Evolutionary conservation across 345 rosid genomes (phyloP).

Genomic region (Moringa oleifera): DNA sequence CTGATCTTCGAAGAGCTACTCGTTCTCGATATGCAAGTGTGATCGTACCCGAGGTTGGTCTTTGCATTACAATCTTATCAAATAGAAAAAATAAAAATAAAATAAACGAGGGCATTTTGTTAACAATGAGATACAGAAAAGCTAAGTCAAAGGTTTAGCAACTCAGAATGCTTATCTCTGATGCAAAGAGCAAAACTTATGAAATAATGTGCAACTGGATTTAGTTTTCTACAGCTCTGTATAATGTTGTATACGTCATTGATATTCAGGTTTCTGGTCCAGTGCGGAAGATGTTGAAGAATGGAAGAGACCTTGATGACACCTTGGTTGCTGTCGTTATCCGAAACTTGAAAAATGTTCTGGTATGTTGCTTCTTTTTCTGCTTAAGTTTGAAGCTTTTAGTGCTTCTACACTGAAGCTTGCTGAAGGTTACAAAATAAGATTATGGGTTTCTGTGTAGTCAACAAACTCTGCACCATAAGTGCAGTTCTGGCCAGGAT

Average conservation of each 20-base stretch:
- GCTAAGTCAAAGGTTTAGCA: constrained; percentile 2
- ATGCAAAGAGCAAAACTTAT: constrained; percentile 8
- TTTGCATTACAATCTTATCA: constrained; percentile 13
- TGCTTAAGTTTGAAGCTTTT: constrained; percentile 2
- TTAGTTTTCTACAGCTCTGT: constrained; percentile 13
- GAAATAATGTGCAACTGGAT: not conserved
- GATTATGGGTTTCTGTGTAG: constrained; percentile 3
- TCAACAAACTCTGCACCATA: constrained; percentile 2
- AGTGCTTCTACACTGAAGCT: constrained; percentile 7
- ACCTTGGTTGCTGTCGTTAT: constrained; percentile 61
- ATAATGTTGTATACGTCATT: constrained; percentile 18
- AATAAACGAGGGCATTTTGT: not conserved
- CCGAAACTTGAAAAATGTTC: constrained; percentile 71
- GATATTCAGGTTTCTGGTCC: constrained; percentile 56
- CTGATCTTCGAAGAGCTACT: constrained; percentile 83
- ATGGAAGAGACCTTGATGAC: constrained; percentile 73
- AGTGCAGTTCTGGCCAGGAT: not conserved
- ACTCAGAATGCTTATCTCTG: not conserved
- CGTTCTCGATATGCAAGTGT: constrained; percentile 82
- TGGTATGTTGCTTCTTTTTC: constrained; percentile 40
- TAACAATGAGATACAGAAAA: not conserved
- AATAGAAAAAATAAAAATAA: too few species aligned
- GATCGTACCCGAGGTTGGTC: constrained; percentile 71
- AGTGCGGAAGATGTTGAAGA: constrained; percentile 52
- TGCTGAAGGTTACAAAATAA: constrained; percentile 6